These are phyloP conservation scores for Cornus suecica DNA, from an alignment of 148 eudicot species.

Conservation along the genomic window DNA sequence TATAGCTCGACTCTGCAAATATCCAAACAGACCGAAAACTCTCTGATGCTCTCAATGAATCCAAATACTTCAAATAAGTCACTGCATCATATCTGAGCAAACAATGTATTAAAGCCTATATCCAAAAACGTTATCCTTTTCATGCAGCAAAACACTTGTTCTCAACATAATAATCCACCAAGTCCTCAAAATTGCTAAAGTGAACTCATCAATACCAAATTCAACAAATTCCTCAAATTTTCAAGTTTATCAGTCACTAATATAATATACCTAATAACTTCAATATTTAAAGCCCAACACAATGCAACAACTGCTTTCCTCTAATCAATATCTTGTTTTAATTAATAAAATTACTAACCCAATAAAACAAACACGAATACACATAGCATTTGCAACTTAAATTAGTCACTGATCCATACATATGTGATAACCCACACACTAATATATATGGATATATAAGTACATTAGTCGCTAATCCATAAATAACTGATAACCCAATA, in stretches of 20 bases:
- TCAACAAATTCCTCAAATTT: not conserved
- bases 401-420: too few relatives aligned
- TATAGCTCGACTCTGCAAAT: slow-evolving; percentile 94
- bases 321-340: not conserved
- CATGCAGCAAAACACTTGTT: not conserved
- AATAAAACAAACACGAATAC: not conserved
- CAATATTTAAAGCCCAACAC: too few relatives aligned
- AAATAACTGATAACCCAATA: too few relatives aligned
- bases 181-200: not conserved
- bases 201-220: not conserved
- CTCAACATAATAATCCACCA: not conserved
- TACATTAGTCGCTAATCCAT: too few relatives aligned
- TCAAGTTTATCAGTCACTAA: not conserved
- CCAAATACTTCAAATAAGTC: slow-evolving; percentile 95
- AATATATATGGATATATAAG: too few relatives aligned
- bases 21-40: slow-evolving; percentile 99
- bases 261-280: not conserved
- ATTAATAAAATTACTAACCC: not conserved
- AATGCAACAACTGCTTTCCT: not conserved
- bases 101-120: slow-evolving; percentile 7
- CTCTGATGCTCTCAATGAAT: slow-evolving; percentile 96
- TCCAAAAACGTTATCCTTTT: slow-evolving; percentile 5
- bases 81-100: slow-evolving; percentile 93
- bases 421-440: too few relatives aligned
- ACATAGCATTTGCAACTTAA: too few relatives aligned